Evolutionary conservation across 2,329 filamentous ascomycete genomes (phyloP).

Genomic region (Aspergillus sp.): DNA sequence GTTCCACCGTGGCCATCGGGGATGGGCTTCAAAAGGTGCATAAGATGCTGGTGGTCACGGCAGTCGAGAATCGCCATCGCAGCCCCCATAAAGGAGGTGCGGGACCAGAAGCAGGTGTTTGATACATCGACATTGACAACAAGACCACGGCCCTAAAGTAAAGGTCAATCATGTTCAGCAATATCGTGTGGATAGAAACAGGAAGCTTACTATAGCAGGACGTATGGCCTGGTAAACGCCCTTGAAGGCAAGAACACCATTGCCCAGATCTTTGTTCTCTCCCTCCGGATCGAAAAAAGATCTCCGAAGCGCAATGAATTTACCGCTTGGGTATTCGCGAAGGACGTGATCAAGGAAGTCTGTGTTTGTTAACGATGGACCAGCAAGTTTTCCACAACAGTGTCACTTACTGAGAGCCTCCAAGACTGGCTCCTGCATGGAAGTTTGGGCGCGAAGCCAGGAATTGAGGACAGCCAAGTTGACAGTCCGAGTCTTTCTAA

Average conservation of each 20-base stretch:
- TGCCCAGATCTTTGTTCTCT: slow-evolving; percentile 52
- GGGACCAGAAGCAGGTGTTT: slow-evolving; percentile 82
- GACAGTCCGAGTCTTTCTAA: slow-evolving; percentile 64
- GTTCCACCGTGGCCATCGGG: slow-evolving; percentile 17
- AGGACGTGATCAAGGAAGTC: slow-evolving; percentile 86
- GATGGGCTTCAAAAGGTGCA: slow-evolving; percentile 15
- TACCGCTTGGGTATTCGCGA: slow-evolving; percentile 68
- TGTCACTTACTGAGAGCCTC: slow-evolving; percentile 65
- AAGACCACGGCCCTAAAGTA: slow-evolving; percentile 54
- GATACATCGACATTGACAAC: slow-evolving; percentile 87
- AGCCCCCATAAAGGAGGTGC: slow-evolving; percentile 29
- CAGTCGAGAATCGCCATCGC: slow-evolving; percentile 29
- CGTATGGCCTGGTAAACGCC: slow-evolving; percentile 85
- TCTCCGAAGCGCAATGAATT: slow-evolving; percentile 68
- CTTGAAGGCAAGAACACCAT: slow-evolving; percentile 72
- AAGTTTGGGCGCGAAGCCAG: slow-evolving; percentile 59
- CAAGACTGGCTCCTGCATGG: slow-evolving; percentile 63
- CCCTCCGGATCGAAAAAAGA: slow-evolving; percentile 67
- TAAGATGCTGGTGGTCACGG: slow-evolving; percentile 27
- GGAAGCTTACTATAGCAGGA: slow-evolving; percentile 56
- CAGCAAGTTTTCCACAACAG: neutral
- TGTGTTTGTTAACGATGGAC: slow-evolving; percentile 18
- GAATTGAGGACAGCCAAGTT: slow-evolving; percentile 60
- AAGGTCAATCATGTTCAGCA: slow-evolving; percentile 19
- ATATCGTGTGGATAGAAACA: slow-evolving; percentile 2